Evolutionary conservation across 768 basidiomycete species (phyloP), one percentile per base, ranked within the genome.

Genomic region (Fistulinella prunicolor): DNA sequence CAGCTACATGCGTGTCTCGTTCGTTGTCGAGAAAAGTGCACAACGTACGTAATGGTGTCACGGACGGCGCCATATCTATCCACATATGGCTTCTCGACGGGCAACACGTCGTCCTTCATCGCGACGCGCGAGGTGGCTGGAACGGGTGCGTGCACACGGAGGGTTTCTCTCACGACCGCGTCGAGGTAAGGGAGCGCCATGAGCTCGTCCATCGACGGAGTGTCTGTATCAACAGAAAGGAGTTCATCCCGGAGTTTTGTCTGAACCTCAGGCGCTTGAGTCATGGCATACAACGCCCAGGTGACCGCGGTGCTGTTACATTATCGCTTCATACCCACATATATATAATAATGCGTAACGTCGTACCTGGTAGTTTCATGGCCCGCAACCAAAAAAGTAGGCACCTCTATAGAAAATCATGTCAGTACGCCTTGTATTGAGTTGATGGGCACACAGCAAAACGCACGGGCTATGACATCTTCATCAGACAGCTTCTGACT

Each of bases 151-250:
- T 85, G 71, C 1, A 82, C 38, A 0, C 85, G 76, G 47, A 86
- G 62, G 0, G 75, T 78, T 64, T 86, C 85, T 8, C 78, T 74
- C 2, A 84, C 71, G 9, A 85, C 76, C 20, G 70, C 71, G 52
- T 88, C 88, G n/a, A 90, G 79, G 56, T 85, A 88, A 0, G 83
- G 76, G 3, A 92, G 70, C 3, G 75, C 69, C 47, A 79, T 76
- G 1, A 90, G 73, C 29, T 82, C 75, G 26, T 89, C 86, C 81
- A 88, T 86, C 3, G 75, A 73, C 2, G 86, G 85, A 1, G 67
- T 77, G 9, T 85, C 79, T 0, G 78, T 81, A 1, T 71, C 57
- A 9, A 83, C 67, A 0, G 66, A 58, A 6, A 78, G 63, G 1
- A 85, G 68, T 56, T 89, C 86, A 1, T 78, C 71, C 1, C 83